phyloP scores from a whole-genome alignment of 1,284 basidiomycete species.

The Meira miltonrushii region DNA sequence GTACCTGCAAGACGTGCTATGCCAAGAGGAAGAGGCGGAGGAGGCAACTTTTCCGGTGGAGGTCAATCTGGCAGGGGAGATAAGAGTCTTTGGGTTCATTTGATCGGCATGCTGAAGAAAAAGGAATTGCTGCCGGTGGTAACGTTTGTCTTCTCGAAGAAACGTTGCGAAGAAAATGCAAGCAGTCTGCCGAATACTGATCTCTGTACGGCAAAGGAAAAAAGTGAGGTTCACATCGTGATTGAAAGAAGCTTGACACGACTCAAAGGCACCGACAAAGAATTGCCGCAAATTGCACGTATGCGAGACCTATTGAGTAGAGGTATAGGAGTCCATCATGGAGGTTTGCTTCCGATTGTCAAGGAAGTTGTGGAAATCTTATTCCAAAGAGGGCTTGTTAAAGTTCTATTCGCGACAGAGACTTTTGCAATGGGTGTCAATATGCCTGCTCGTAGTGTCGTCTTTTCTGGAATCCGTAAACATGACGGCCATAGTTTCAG shows the following conservation, averaged over 20 bases:
- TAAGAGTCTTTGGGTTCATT: slow-evolving; percentile 88
- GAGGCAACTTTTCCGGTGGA: slow-evolving; percentile 47
- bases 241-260: slow-evolving; percentile 86
- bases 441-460: slow-evolving; percentile 96
- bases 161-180: slow-evolving; percentile 93
- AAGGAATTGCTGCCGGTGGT: slow-evolving; percentile 84
- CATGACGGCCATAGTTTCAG: slow-evolving; percentile 92
- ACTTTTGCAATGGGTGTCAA: slow-evolving; percentile 98
- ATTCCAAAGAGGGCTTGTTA: slow-evolving; percentile 91
- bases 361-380: slow-evolving; percentile 93
- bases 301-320: slow-evolving; percentile 86
- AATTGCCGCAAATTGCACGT: slow-evolving; percentile 85
- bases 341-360: slow-evolving; percentile 89
- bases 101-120: slow-evolving; percentile 81
- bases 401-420: slow-evolving; percentile 95
- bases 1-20: slow-evolving; percentile 42
- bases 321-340: slow-evolving; percentile 96
- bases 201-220: slow-evolving; percentile 76
- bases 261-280: slow-evolving; percentile 88
- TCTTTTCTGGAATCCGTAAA: slow-evolving; percentile 90
- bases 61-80: slow-evolving; percentile 63
- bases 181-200: slow-evolving; percentile 80
- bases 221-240: slow-evolving; percentile 91
- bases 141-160: slow-evolving; percentile 95
- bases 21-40: slow-evolving; percentile 43